Evolutionary conservation across 2,329 filamentous ascomycete species (phyloP), one percentile per base, ranked within the genome.

Genomic region (Neopestalotiopsis rosae): DNA sequence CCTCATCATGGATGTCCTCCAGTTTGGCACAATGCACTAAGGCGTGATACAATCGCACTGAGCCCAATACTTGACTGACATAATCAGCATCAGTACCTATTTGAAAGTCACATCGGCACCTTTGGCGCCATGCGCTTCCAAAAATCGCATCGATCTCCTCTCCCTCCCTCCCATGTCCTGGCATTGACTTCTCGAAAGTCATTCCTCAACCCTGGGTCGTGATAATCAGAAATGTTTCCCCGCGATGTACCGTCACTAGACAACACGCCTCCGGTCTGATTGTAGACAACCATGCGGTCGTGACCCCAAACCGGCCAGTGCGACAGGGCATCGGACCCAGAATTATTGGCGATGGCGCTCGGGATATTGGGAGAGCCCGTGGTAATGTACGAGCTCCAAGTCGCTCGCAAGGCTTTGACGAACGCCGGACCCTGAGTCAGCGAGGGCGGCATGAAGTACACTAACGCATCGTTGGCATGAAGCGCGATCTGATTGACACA

Each of bases 121-220:
- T 62, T 62, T 5, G 59, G n/a, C 14, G 30, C 59, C 59, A 62
- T 62, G 3, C 32, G 59, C n/a, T 38, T 38, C 59, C 59, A 62
- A 28, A 62, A 62, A 4, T 62, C 34, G 17, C 59, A 62, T 12
- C 59, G n/a, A 5, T 42, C 20, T 5, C 59, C 59, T 38, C 59
- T 34, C 0, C 59, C 59, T 12, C 59, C 59, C 32, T 62, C 59
- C 59, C 59, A 62, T 1, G 30, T 20, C 32, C 34, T 34, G n/a
- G 17, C 59, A 42, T 62, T 30, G 4, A 42, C 59, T 30, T 62
- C 59, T 17, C 59, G 6, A 13, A 62, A 62, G 17, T 30, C 59
- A 40, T 62, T 62, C 12, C 34, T 40, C n/a, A 62, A 17, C 12
- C 59, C 59, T 7, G 59, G 59, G 13, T 40, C 59, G 24, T 62